Base-by-base conservation (phyloP, 441 rosid genomes). In the Gossypium schwendimanii region DNA sequence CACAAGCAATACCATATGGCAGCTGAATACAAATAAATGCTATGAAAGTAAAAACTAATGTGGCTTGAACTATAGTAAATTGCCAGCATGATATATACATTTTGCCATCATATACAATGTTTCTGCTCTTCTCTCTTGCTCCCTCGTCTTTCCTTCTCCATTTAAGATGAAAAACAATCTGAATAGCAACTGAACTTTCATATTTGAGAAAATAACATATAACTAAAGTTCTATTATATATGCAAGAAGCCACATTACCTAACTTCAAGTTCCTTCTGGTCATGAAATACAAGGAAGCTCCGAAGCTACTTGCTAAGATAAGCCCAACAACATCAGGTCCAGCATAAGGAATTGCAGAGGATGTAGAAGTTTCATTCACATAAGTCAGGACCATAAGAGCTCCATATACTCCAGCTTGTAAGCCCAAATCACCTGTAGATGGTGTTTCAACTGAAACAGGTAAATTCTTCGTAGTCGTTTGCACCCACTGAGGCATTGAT, bases 201-300 rank as follows among this genome's bases (percentile, higher is more conserved):
- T 17, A 36, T 18, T 15, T 17, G 15, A 17, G 23, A 17, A 17
- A 36, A 8, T 17, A 63, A 17, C 26, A 63, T 36, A 11, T 9
- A 10, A 63, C 11, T 63, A 4, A 63, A 17, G 11, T 36, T 17
- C 3, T 36, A 17, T 9, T 18, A 23, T 36, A 66, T 26, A 26
- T 3, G 55, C 57, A 4, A 71, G n/a, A 71, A 44, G 73, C 7
- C 67, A 72, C 63, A 72, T 77, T 85, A 95, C 99, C 98, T 84
- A 92, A 78, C 84, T 86, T 95, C 69, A 95, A 87, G 54, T 91
- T 92, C 86, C 67, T 87, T 79, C 47, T 88, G 78, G 94, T 89
- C 96, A 92, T 84, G 87, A 95, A 91, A 83, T 88, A 95, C 47
- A 95, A 76, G 73, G 98, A 92, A 76, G 93, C 98, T 57, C 99